Base-by-base conservation (phyloP, 805 yeast genomes). In the Ogataea pini region DNA sequence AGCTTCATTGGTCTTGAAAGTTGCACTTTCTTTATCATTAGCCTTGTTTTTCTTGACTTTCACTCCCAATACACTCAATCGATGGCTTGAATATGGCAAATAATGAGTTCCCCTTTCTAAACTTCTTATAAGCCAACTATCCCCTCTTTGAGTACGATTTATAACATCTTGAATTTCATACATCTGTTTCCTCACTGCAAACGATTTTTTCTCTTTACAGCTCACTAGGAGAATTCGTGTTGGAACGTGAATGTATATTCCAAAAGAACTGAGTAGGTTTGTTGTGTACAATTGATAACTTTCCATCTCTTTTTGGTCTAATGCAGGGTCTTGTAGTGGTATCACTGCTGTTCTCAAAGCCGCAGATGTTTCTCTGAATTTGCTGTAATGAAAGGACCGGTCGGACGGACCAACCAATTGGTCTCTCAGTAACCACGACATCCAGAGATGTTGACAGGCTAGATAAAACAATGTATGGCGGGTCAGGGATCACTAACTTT, bases 111-210 rank as follows among this genome's bases (percentile, higher is more conserved):
- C 33, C 10, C 12, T 18, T 5, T 27, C 24, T 12, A 39, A 14
- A 2, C 34, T n/a, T 22, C 25, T 27, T 5, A 28, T 10, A 5
- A 39, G 16, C 42, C 31, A 17, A 7, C 16, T 22, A 12, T 29
- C 44, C 6, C 55, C 56, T 28, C 67, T 45, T 8, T 39, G 55
- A 1, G 62, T 47, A 28, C 68, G 47, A 10, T 51, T 46, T 2
- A 65, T 55, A n/a, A 64, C 56, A 22, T 65, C 68, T 29, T 63
- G 63, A 3, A 65, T 3, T 19, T 62, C 68, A 34, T 47, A 57
- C 9, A 47, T 22, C 10, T 55, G 54, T 9, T 50, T 53, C 34
- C 67, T 34, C 2, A 65, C 48, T 1, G 63, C 54, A 39, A 60
- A 60, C 0, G 68, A 62, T n/a, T 48, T 41, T 40, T 56, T 58